A percentile compares a stretch with the other conserved stretches of the same genome.
phyloP scores from a whole-genome alignment of 768 basidiomycete genomes.

The Rhizopogon roseolus region DNA sequence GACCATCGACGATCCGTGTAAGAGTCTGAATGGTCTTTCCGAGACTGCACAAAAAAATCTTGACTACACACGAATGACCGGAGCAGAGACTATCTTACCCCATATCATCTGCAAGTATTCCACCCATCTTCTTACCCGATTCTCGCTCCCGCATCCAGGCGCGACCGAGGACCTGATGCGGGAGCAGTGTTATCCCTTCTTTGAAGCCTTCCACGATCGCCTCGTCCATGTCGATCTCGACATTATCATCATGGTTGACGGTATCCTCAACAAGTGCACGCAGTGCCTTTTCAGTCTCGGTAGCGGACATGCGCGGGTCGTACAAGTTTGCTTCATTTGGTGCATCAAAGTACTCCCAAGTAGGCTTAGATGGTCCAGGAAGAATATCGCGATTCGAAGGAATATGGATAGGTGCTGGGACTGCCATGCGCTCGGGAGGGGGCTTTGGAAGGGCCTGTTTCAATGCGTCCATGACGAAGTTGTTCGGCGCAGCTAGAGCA shows the following conservation, averaged over 20 bases:
- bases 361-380: conserved; percentile 8
- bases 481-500: conserved; percentile 3
- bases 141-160: conserved; percentile 88
- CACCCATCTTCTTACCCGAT: conserved; percentile 70
- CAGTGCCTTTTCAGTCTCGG: conserved; percentile 73
- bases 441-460: conserved; percentile 15
- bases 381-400: conserved; percentile 13
- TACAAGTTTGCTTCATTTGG: conserved; percentile 19
- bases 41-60: conserved; percentile 37
- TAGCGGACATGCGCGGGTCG: conserved; percentile 33
- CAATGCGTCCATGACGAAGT: conserved; percentile 15
- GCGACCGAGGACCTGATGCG: conserved; percentile 85
- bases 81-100: conserved; percentile 41
- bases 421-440: conserved; percentile 16
- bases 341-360: conserved; percentile 27
- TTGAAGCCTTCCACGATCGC: conserved; percentile 75
- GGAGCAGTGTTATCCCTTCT: conserved; percentile 64
- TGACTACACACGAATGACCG: neutral
- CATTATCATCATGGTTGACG: conserved; percentile 47
- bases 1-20: conserved; percentile 80
- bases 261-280: conserved; percentile 70
- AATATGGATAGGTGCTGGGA: conserved; percentile 28
- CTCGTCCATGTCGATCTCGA: conserved; percentile 59
- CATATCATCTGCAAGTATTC: conserved; percentile 92
- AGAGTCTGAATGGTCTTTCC: conserved; percentile 93